Evolutionary conservation across 2,329 filamentous ascomycete species (phyloP), one percentile per base, ranked within the genome.

Genomic region (Coniochaeta ligniaria): DNA sequence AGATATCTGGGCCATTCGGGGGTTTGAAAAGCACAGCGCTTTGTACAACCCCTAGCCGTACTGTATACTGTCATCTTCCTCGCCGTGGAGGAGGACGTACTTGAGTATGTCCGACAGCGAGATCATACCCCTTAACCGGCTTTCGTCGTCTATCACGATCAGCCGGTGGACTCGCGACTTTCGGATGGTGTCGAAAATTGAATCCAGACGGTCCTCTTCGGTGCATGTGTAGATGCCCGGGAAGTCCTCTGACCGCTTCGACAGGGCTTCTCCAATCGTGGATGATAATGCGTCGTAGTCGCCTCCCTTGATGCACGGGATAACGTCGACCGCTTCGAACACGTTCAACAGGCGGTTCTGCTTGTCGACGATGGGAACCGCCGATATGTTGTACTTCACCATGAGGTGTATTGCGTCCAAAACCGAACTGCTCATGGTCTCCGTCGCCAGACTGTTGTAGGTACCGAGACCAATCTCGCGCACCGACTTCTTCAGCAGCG

Each of bases 321-420:
- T 96, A 63, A 99, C 93, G 74, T 99, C 95, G 58, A 99, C 93
- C 1, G 95, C 91, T 76, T 99, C 96, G 70, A 99, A 99, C 12
- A 98, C 92, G 70, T 99, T 99, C 64, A 98, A 85, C 0, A 99
- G 86, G 74, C 85, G 78, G 68, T 83, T 80, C 41, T 92, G 85
- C 57, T 83, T 83, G 69, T 98, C 95, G 60, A 99, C 78, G 60
- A 99, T 95, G 11, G 95, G 95, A 38, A 99, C 90, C 69, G 92
- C 96, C 47, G 92, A 96, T 69, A 99, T 98, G 74, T 92, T 96
- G 74, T 90, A 83, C 74, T 92, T 87, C 59, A 99, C 95, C 80
- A 99, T 89, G 74, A 91, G 83, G 71, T 96, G 91, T 63, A 99
- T 96, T 33, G 96, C 92, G 66, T 96, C 92, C 67, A 99, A 90